A percentile compares a stretch with the other conserved stretches of the same genome.
Evolutionary conservation across 805 yeast species (phyloP).

Genomic region (Schizosaccharomyces cryophilus): DNA sequence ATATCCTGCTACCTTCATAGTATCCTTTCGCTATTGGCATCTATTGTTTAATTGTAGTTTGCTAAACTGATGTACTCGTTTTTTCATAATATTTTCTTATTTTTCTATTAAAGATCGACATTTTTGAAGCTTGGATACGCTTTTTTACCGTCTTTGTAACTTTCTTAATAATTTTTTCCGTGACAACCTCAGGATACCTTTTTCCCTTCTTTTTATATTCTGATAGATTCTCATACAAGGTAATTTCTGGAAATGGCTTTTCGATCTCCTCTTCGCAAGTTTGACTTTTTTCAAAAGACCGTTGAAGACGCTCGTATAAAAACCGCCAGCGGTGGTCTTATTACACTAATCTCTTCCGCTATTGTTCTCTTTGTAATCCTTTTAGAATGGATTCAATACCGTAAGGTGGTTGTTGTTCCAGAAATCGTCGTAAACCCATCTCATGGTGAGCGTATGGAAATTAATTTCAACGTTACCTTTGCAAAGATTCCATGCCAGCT

Average conservation of each 20-base stretch:
- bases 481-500: conserved; percentile 70
- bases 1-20: too few relatives aligned
- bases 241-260: background rate
- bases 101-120: too few relatives aligned
- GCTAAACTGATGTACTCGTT: too few relatives aligned
- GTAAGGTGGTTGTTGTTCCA: conserved; percentile 43
- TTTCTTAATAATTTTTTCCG: too few relatives aligned
- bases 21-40: too few relatives aligned
- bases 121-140: too few relatives aligned
- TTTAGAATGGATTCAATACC: conserved; percentile 57
- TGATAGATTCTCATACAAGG: background rate
- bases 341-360: conserved; percentile 45
- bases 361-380: conserved; percentile 37
- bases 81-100: too few relatives aligned
- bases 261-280: background rate
- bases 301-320: conserved; percentile 79
- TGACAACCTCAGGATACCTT: background rate
- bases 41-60: too few relatives aligned
- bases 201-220: background rate
- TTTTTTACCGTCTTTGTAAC: too few relatives aligned
- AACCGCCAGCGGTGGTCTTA: conserved; percentile 74
- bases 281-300: conserved; percentile 14
- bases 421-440: conserved; percentile 57
- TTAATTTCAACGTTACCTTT: conserved; percentile 61
- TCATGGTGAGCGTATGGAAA: conserved; percentile 47